Conservation (phyloP, 164 flowering plant species). For the Litsea cubeba region DNA sequence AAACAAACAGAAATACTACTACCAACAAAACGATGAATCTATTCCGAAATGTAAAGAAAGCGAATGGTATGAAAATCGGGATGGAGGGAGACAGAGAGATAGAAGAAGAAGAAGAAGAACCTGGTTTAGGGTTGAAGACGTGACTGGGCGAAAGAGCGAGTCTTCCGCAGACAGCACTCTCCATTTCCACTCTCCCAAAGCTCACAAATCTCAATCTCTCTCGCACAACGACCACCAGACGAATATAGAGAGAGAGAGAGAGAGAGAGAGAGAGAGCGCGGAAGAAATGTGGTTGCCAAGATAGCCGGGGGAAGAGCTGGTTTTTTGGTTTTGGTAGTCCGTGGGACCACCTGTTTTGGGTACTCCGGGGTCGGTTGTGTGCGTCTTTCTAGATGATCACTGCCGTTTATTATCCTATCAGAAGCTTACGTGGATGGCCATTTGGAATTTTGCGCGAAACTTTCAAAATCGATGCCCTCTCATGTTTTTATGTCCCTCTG, state of each 20-base stretch:
- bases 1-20: neutral
- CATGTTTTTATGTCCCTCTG: too few relatives aligned
- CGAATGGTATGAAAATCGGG: neutral
- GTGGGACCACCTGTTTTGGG: neutral
- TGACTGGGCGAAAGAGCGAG: conserved; percentile 2
- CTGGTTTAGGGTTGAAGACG: conserved; percentile 4
- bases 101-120: neutral
- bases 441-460: too few relatives aligned
- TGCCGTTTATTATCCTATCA: too few relatives aligned
- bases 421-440: too few relatives aligned
- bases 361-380: too few relatives aligned
- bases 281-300: neutral
- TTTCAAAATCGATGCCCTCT: too few relatives aligned
- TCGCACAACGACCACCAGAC: neutral
- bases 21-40: neutral
- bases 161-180: conserved; percentile 3
- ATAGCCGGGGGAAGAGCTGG: neutral
- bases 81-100: neutral
- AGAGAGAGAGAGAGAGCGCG: too few relatives aligned
- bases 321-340: neutral
- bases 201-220: neutral
- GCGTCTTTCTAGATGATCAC: too few relatives aligned
- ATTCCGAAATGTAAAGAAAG: neutral
- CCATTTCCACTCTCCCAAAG: neutral
- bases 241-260: neutral